A percentile compares a stretch with the other conserved stretches of the same genome.
Conservation (phyloP, 495 filamentous ascomycete genomes). For the Annulohypoxylon maeteangense region DNA sequence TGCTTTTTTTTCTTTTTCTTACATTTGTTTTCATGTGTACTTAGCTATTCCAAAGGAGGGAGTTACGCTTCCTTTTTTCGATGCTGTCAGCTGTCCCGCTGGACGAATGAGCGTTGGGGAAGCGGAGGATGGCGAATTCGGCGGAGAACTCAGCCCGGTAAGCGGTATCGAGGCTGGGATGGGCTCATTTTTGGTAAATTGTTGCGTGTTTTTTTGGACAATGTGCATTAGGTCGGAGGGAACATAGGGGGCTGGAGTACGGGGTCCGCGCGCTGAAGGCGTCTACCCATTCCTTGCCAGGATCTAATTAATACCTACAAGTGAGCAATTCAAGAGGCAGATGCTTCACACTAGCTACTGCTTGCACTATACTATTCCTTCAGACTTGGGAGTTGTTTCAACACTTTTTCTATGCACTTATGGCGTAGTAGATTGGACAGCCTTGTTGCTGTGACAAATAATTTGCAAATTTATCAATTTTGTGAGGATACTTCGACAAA, state of each 20-base stretch:
- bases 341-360: background rate
- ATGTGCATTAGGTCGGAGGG: constrained; percentile 9
- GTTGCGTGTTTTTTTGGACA: constrained; percentile 22
- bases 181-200: constrained; percentile 39
- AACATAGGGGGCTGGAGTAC: constrained; percentile 18
- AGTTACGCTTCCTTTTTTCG: constrained; percentile 2
- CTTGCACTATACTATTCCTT: constrained; percentile 12
- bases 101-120: constrained; percentile 6
- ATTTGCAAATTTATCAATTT: background rate
- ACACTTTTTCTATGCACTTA: background rate
- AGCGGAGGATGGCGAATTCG: constrained; percentile 11
- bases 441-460: background rate
- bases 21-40: constrained; percentile 17
- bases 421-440: background rate
- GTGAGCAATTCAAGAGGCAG: constrained; percentile 31
- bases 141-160: constrained; percentile 12
- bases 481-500: background rate
- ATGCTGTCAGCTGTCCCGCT: constrained; percentile 13
- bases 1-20: constrained; percentile 22
- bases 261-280: constrained; percentile 27
- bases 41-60: constrained; percentile 18
- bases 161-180: constrained; percentile 22
- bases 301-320: constrained; percentile 31
- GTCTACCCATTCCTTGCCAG: constrained; percentile 29
- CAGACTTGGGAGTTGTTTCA: constrained; percentile 3